phyloP scores from a whole-genome alignment of 345 rosid genomes.

The Balakata baccata region DNA sequence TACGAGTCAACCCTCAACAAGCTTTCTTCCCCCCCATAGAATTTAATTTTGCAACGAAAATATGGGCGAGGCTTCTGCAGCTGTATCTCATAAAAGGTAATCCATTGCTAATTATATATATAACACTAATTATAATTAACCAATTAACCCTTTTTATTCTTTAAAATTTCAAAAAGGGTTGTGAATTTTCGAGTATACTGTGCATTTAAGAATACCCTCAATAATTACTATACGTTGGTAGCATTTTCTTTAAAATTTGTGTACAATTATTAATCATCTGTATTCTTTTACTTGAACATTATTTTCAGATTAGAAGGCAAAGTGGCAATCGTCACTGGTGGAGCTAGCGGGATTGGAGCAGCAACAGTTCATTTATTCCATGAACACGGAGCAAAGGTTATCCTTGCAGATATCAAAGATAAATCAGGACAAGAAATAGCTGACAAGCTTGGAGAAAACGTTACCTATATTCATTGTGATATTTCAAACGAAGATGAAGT shows the following conservation, averaged over 20 bases:
- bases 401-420: constrained; percentile 25
- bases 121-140: too few species aligned
- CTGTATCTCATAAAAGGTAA: constrained; percentile 4
- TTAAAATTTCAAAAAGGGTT: too few species aligned
- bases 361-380: constrained; percentile 14
- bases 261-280: too few species aligned
- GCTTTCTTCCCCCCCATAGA: too few species aligned
- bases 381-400: constrained; percentile 22
- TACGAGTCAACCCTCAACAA: too few species aligned
- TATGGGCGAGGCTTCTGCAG: not conserved
- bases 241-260: too few species aligned
- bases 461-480: constrained; percentile 26
- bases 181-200: too few species aligned
- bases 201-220: too few species aligned
- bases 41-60: not conserved
- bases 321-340: constrained; percentile 22
- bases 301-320: constrained; percentile 15
- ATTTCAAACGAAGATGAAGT: constrained; percentile 37
- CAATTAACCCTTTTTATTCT: too few species aligned
- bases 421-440: constrained; percentile 2
- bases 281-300: not conserved
- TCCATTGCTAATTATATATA: not conserved
- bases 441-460: not conserved
- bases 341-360: constrained; percentile 23
- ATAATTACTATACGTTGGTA: too few species aligned